Evolutionary conservation across 75 land plant species (phyloP).

Genomic region (Sequoiadendron giganteum): DNA sequence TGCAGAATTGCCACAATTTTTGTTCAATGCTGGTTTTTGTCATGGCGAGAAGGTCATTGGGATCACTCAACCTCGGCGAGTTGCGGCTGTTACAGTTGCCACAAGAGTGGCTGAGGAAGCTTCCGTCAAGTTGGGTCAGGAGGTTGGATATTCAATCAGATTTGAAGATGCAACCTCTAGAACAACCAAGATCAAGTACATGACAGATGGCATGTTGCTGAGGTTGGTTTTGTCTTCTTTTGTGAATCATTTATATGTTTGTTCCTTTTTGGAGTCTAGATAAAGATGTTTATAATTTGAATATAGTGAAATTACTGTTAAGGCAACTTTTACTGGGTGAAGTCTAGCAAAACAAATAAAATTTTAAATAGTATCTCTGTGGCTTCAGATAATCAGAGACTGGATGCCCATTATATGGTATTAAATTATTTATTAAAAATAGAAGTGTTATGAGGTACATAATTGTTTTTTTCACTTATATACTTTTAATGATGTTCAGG

Average conservation of each 20-base stretch:
- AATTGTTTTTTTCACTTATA: not conserved
- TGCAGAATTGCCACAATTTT: conserved; percentile 90
- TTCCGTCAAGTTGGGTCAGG: conserved; percentile 68
- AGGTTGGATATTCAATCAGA: conserved; percentile 92
- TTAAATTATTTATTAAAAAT: not conserved
- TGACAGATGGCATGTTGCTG: conserved; percentile 95
- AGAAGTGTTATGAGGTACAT: not conserved
- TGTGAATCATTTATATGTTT: not conserved
- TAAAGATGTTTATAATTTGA: not conserved
- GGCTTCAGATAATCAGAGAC: not conserved
- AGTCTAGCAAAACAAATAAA: not conserved
- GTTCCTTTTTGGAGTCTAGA: not conserved
- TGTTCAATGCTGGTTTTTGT: conserved; percentile 75
- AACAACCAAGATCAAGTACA: conserved; percentile 81
- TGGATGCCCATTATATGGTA: not conserved
- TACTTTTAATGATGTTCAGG: conserved; percentile 37
- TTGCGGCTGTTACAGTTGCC: conserved; percentile 95
- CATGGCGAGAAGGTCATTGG: conserved; percentile 70
- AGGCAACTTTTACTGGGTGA: not conserved
- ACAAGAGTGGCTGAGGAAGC: conserved; percentile 95
- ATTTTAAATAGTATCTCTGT: not conserved
- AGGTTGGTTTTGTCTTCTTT: conserved; percentile 38
- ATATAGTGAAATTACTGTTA: not conserved
- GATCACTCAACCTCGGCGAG: conserved; percentile 91
- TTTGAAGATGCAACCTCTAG: conserved; percentile 88